Evolutionary conservation across 108 stramenopile genomes (phyloP).

Genomic region (Cyclotella choctawhatcheeana): DNA sequence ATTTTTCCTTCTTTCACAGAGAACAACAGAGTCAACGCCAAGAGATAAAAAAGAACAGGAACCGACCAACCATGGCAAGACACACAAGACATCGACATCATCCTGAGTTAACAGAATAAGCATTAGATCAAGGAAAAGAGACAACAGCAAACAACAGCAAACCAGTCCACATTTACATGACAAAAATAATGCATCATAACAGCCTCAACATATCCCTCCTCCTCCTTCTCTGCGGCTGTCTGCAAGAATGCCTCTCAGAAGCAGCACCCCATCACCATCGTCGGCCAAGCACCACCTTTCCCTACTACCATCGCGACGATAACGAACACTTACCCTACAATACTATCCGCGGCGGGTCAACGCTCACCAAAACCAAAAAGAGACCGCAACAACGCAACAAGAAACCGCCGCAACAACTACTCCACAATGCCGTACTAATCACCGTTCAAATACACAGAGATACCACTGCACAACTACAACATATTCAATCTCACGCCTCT

Average conservation of each 20-base stretch:
- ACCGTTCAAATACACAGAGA: constrained; percentile 28
- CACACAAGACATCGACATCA: no score
- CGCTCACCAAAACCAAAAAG: constrained; percentile 17
- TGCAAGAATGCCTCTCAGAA: neutral
- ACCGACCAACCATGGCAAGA: no score
- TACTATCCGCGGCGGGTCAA: constrained; percentile 44
- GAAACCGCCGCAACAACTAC: neutral
- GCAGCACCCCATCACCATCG: neutral
- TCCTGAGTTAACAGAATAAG: no score
- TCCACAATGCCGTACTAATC: constrained; percentile 12
- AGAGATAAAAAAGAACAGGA: no score
- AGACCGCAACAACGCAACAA: constrained; percentile 8
- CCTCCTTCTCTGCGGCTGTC: neutral
- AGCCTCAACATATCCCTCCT: constrained; percentile 10
- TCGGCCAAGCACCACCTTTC: constrained; percentile 12
- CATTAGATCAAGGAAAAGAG: neutral
- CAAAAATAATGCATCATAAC: neutral
- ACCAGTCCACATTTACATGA: neutral
- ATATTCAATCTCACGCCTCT: constrained; percentile 8
- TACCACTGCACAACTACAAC: neutral
- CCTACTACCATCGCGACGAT: neutral
- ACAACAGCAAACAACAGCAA: neutral
- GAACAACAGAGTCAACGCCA: no score
- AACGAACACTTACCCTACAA: constrained; percentile 10
- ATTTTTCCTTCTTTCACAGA: no score